Evolutionary conservation across 179 eudicot genomes (phyloP), one percentile per base, ranked within the genome.

Genomic region (Silene noctiflora): DNA sequence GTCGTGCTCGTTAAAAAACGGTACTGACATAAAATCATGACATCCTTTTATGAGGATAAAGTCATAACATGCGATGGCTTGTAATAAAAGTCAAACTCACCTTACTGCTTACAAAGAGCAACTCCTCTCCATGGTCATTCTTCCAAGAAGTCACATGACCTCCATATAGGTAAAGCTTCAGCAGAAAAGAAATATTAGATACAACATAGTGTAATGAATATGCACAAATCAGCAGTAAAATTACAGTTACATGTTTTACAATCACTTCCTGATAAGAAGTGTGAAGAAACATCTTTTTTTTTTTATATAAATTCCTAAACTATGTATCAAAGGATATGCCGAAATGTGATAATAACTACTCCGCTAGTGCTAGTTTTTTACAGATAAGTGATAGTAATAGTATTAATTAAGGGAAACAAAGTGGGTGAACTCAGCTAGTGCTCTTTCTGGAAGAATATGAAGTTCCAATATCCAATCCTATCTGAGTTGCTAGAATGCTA

Each of bases 141-240:
- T 91, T 95, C 99, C 99, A 95, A 64, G 99, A 95, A 60, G 94
- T 91, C 74, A 95, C 97, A 3, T 95, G 98, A 81, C 80, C 46
- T 24, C 72, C 72, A 42, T 68, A 68, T 42, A 68, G 29, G 56
- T 68, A 68, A 20, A 68, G 17, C 72, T 68, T n/a, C 72, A 20
- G 29, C 46, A 19, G 56, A 39, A 20, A 39, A 35, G 12, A n/a
- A 68, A 67, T n/a, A 35, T 31, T n/a, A 67, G 35, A 24, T 8
- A 63, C 67, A 63, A 25, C 17, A 12, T 12, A 24, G 27, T 61
- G 65, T 22, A 21, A 61, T 20, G 25, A 21, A 61, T 2, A 20
- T 20, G 17, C 35, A 35, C 48, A 67, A 7, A 65, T 5, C 51
- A 35, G n/a, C 71, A 19, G 1, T 64, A 33, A 63, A 63, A 63